Percentiles rank a stretch among this genome's conserved stretches.
These are phyloP conservation scores for Batrachochytrium dendrobatidis DNA, from an alignment of 371 early-diverging fungal species.

Conservation along the genomic window DNA sequence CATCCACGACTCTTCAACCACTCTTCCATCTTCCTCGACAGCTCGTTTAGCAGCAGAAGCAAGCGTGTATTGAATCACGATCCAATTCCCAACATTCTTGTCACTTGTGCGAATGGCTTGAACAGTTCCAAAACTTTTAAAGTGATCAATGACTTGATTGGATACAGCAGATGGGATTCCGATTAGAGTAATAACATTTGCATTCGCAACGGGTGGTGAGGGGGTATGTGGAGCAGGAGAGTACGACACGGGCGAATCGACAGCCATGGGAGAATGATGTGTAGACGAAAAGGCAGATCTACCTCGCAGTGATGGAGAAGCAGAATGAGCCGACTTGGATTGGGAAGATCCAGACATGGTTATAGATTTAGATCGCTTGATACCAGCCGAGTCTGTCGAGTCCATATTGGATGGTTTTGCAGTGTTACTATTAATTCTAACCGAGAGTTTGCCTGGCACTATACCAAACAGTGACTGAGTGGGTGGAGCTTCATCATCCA, in stretches of 20 bases:
- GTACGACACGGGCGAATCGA: not conserved
- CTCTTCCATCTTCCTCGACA: not conserved
- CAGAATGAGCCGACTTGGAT: not conserved
- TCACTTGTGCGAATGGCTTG: not conserved
- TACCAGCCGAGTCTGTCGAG: not conserved
- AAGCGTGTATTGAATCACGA: not conserved
- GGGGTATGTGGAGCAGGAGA: not conserved
- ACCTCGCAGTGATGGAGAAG: not conserved
- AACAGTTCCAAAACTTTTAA: not conserved
- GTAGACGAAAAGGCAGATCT: not conserved
- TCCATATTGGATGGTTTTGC: not conserved
- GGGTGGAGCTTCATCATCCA: slow-evolving; percentile 12
- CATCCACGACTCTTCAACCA: not conserved
- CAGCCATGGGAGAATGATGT: not conserved
- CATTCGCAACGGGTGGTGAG: not conserved
- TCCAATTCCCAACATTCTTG: not conserved
- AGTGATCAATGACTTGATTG: not conserved
- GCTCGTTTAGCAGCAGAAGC: not conserved
- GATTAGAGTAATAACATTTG: not conserved
- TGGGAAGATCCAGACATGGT: no score
- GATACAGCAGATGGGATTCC: not conserved
- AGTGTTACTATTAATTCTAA: not conserved
- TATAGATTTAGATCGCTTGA: no score
- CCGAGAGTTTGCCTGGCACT: slow-evolving; percentile 4
- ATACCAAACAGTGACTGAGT: slow-evolving; percentile 6